Evolutionary conservation across 495 filamentous ascomycete species (phyloP), one percentile per base, ranked within the genome.

Genomic region (Talaromyces thailandensis): DNA sequence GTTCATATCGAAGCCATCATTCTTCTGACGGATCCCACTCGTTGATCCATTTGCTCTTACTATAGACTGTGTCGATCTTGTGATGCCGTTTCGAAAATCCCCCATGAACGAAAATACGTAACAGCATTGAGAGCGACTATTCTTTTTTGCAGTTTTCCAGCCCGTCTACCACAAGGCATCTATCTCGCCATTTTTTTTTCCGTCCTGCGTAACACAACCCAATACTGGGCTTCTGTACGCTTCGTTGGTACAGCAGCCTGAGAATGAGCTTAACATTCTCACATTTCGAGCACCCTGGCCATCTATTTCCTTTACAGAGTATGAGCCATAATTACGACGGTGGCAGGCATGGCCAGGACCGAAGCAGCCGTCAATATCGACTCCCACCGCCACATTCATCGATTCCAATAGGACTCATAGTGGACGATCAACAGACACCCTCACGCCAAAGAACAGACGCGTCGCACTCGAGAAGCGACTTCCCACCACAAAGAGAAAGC

Each of bases 331-430:
- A 28, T 28, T 52, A 61, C 59, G 43, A 35, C 23, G 9, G 43
- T 45, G 37, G 26, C 59, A 51, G 43, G 9, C 59, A 48, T 50
- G 59, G 43, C 43, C 55, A 57, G 29, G 55, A 57, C 18, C 26
- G n/a, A 57, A 57, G 6, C 7, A 57, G 24, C 25, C 59, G 43
- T 32, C 59, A 50, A 12, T 61, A 61, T 51, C 59, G 40, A 31
- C 79, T 83, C 62, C 80, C 80, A 58, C 79, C 78, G 45, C 80
- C 79, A 58, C 76, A 75, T 50, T 65, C 73, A 58, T 73, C 73
- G 14, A 64, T 66, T 18, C 72, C 73, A 59, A 65, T 79, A 29
- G 59, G 59, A 5, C 28, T 61, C 9, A 32, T 50, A 9, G 43
- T 32, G 12, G 59, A 61, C 24, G 26, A 60, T 11, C 26, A 60